Evolutionary conservation across 148 eudicot genomes (phyloP).

Genomic region (Talinum fruticosum): DNA sequence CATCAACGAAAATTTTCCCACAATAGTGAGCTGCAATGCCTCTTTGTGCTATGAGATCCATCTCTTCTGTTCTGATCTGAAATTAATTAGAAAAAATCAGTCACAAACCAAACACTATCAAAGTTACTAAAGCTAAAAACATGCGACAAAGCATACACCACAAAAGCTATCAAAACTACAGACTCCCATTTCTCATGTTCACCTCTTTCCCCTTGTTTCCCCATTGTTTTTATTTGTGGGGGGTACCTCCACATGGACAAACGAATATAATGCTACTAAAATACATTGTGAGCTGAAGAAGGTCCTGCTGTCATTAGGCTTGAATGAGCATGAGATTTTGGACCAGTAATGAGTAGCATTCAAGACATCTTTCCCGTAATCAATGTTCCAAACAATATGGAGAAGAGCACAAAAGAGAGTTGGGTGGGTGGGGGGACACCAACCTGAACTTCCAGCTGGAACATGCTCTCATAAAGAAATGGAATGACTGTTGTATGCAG

Average conservation of each 20-base stretch:
- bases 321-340: neutral
- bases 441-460: conserved; percentile 96
- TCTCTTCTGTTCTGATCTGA: conserved; percentile 96
- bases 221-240: neutral
- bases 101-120: neutral
- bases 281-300: neutral
- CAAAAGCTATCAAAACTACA: conserved; percentile 7
- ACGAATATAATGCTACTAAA: conserved; percentile 5
- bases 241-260: neutral
- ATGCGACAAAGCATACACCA: neutral
- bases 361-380: neutral
- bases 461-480: conserved; percentile 97
- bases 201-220: neutral
- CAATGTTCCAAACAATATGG: neutral
- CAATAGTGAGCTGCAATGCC: conserved; percentile 97
- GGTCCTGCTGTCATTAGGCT: neutral
- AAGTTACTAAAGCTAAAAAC: conserved; percentile 1
- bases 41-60: conserved; percentile 93
- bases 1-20: conserved; percentile 61
- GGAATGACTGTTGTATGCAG: conserved; percentile 98
- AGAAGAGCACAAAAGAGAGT: neutral
- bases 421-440: neutral
- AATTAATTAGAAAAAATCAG: neutral
- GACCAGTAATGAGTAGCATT: neutral
- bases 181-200: neutral